These are phyloP conservation scores for Lecanosticta acicola DNA, from an alignment of 2,329 filamentous ascomycete species.

Conservation along the genomic window DNA sequence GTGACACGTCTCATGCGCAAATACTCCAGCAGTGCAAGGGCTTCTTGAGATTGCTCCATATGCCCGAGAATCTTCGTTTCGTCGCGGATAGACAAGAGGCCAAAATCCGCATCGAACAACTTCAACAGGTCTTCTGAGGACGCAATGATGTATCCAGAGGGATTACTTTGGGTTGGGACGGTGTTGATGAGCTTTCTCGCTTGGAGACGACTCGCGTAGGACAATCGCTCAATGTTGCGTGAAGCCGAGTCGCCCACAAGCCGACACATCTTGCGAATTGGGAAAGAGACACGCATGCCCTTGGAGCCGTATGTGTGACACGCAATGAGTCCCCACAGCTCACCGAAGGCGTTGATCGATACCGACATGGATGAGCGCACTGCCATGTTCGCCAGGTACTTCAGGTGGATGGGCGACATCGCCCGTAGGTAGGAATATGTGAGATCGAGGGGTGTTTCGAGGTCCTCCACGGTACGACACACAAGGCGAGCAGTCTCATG, in stretches of 20 bases:
- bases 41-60: conserved; percentile 71
- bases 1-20: conserved; percentile 68
- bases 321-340: conserved; percentile 82
- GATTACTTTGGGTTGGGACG: conserved; percentile 71
- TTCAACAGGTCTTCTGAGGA: conserved; percentile 80
- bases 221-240: conserved; percentile 79
- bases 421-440: conserved; percentile 79
- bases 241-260: conserved; percentile 81
- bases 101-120: conserved; percentile 82
- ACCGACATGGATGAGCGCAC: conserved; percentile 94
- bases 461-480: conserved; percentile 67
- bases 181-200: conserved; percentile 86
- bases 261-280: conserved; percentile 86
- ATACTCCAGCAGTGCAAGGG: conserved; percentile 78
- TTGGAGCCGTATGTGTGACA: conserved; percentile 73
- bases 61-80: conserved; percentile 81
- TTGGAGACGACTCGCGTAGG: conserved; percentile 77
- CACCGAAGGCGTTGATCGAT: conserved; percentile 77
- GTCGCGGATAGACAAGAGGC: conserved; percentile 75
- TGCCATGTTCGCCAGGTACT: conserved; percentile 82
- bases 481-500: conserved; percentile 74
- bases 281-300: conserved; percentile 88
- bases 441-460: conserved; percentile 72
- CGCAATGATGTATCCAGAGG: conserved; percentile 83
- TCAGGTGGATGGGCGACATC: conserved; percentile 85